phyloP scores from a whole-genome alignment of 441 rosid genomes.

The Mallotus repandus region DNA sequence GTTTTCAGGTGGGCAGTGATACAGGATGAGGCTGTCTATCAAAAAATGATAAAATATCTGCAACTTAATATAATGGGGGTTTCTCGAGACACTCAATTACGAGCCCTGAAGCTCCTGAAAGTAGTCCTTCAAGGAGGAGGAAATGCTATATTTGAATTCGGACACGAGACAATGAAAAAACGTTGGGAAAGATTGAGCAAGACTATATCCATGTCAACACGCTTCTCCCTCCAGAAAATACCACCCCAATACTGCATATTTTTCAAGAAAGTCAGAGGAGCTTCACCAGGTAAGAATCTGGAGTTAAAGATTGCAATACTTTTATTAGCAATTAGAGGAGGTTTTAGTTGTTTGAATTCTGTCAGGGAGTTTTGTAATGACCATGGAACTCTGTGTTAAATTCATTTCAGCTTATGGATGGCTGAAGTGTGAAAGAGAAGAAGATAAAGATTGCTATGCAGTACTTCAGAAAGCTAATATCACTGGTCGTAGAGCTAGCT shows the following conservation, averaged over 20 bases:
- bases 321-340: no score
- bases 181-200: conserved; percentile 45
- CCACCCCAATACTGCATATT: conserved; percentile 38
- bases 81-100: conserved; percentile 42
- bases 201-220: conserved; percentile 32
- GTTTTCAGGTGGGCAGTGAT: conserved; percentile 50
- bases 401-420: conserved; percentile 62
- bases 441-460: conserved; percentile 45
- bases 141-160: conserved; percentile 41
- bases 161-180: conserved; percentile 37
- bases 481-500: conserved; percentile 40
- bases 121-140: conserved; percentile 29
- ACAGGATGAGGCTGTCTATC: conserved; percentile 47
- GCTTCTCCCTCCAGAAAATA: conserved; percentile 49
- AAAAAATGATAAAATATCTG: conserved; percentile 29
- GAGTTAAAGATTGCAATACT: background rate
- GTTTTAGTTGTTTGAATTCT: background rate
- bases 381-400: background rate
- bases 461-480: conserved; percentile 47
- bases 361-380: background rate
- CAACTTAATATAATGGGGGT: conserved; percentile 31
- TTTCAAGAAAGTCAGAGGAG: conserved; percentile 29
- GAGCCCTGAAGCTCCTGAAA: conserved; percentile 48
- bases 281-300: conserved; percentile 48
- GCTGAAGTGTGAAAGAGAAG: conserved; percentile 60